Base-by-base conservation (phyloP, 805 yeast genomes). In the Metschnikowia lachancei region DNA sequence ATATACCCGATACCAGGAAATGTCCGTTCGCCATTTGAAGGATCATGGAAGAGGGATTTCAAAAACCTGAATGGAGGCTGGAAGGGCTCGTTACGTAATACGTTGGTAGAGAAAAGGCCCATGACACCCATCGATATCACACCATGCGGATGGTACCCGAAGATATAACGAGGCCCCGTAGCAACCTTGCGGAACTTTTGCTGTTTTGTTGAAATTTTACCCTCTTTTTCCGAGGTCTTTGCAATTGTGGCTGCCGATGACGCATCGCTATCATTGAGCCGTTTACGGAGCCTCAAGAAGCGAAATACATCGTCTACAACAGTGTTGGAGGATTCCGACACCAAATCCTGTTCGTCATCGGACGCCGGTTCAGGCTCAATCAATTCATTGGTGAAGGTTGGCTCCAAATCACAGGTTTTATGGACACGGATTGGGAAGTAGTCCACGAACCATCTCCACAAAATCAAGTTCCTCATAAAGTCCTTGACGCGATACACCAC, bases 141-240 rank as follows among this genome's bases (percentile, higher is more conserved):
- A 0, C 99, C 99, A 64, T 94, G 99, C 0, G 99, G 99, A 64
- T 91, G 97, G 59, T 88, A 84, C 0, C 97, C 95, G 66, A 92
- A 92, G 2, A 92, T 80, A 64, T 94, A 92, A 31, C 85, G 70
- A 2, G 88, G 91, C 0, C 89, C 92, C 3, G 80, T 66, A 40
- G 75, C 58, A 1, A 72, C 65, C 36, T 59, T 56, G 41, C 63
- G 63, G 41, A 43, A 54, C 35, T 53, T 56, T 14, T 51, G 52
- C 10, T 34, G 18, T 28, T 39, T 46, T 6, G 32, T 16, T 9
- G 41, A 17, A 11, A 12, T n/a, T 29, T 38, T 38, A 4, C 41
- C 41, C 11, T 29, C 34, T 17, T 38, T 38, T 12, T 29, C 34
- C 4, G 41, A 17, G 9, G 34, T 9, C 24, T 28, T 29, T 20